These are phyloP conservation scores for Pythium dissimile DNA, from an alignment of 352 stramenopile genomes.

Conservation along the genomic window DNA sequence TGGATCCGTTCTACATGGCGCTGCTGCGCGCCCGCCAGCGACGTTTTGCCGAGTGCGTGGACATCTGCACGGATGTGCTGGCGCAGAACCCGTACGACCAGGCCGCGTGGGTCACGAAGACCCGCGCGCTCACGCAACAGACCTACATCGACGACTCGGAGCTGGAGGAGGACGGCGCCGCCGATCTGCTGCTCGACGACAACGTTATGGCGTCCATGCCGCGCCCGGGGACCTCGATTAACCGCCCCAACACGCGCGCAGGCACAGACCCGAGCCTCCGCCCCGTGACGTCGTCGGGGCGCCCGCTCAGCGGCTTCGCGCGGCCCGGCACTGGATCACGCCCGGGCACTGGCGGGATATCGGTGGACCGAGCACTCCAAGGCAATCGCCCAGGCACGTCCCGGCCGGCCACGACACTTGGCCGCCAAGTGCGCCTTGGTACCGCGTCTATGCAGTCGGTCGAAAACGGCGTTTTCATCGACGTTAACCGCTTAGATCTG, in stretches of 20 bases:
- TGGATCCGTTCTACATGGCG: conserved; percentile 90
- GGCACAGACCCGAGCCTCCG: conserved; percentile 65
- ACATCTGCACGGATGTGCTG: conserved; percentile 83
- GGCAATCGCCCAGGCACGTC: conserved; percentile 76
- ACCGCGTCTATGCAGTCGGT: conserved; percentile 86
- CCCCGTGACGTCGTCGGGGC: conserved; percentile 80
- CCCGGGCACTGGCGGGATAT: conserved; percentile 66
- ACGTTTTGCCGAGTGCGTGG: conserved; percentile 77
- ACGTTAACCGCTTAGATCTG: conserved; percentile 88
- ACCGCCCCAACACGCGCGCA: conserved; percentile 64
- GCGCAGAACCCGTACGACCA: conserved; percentile 84
- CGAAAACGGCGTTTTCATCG: conserved; percentile 83
- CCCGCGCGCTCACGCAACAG: conserved; percentile 81
- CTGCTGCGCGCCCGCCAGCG: conserved; percentile 71
- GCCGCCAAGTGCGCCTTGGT: conserved; percentile 86
- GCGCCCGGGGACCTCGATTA: conserved; percentile 86
- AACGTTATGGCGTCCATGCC: conserved; percentile 89
- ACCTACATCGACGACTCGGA: conserved; percentile 93
- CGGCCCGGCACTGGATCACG: conserved; percentile 74
- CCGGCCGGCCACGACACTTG: conserved; percentile 85
- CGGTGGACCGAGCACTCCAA: conserved; percentile 71
- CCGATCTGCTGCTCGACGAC: conserved; percentile 91
- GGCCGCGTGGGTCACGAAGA: conserved; percentile 91
- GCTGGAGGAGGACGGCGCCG: conserved; percentile 88
- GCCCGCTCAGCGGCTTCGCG: conserved; percentile 86